Conservation (phyloP, 2,329 filamentous ascomycete genomes). For the Beauveria sp. region DNA sequence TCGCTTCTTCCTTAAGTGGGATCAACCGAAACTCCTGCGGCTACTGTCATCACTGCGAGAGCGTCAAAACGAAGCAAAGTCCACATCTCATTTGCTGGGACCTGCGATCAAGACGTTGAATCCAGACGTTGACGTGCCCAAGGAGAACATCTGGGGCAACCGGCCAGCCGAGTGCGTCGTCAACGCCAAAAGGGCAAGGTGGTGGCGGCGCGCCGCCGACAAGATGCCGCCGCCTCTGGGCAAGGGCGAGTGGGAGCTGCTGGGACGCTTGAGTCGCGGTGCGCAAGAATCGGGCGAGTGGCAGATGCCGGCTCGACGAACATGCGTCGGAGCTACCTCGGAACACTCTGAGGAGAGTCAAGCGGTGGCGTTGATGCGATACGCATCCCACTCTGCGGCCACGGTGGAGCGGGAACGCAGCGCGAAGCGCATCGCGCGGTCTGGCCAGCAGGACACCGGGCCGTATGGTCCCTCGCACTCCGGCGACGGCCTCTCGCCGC, state of each 20-base stretch:
- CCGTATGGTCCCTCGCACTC: slow-evolving; percentile 29
- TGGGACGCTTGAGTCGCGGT: slow-evolving; percentile 40
- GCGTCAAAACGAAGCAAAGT: slow-evolving; percentile 21
- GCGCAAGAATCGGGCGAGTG: slow-evolving; percentile 29
- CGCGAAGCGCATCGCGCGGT: slow-evolving; percentile 23
- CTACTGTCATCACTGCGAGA: slow-evolving; percentile 35
- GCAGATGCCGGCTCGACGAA: slow-evolving; percentile 23
- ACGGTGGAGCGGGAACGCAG: neutral
- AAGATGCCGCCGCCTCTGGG: slow-evolving; percentile 49
- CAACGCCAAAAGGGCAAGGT: slow-evolving; percentile 36
- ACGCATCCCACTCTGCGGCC: neutral
- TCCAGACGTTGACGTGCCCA: slow-evolving; percentile 30
- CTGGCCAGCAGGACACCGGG: slow-evolving; percentile 28
- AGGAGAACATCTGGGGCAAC: slow-evolving; percentile 42
- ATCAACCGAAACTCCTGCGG: slow-evolving; percentile 34
- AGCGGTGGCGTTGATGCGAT: neutral
- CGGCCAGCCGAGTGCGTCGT: slow-evolving; percentile 31
- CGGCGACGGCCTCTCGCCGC: slow-evolving; percentile 26
- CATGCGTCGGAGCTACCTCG: neutral
- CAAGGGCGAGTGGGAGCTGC: slow-evolving; percentile 45
- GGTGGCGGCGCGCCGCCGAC: slow-evolving; percentile 38
- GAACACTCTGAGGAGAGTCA: neutral
- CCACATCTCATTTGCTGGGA: slow-evolving; percentile 20
- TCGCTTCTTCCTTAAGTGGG: slow-evolving; percentile 41
- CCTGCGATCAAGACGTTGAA: slow-evolving; percentile 22